Percentiles rank a stretch among this genome's conserved stretches.
These are phyloP conservation scores for Paraphaeosphaeria minitans DNA, from an alignment of 2,329 filamentous ascomycete species.

Conservation along the genomic window DNA sequence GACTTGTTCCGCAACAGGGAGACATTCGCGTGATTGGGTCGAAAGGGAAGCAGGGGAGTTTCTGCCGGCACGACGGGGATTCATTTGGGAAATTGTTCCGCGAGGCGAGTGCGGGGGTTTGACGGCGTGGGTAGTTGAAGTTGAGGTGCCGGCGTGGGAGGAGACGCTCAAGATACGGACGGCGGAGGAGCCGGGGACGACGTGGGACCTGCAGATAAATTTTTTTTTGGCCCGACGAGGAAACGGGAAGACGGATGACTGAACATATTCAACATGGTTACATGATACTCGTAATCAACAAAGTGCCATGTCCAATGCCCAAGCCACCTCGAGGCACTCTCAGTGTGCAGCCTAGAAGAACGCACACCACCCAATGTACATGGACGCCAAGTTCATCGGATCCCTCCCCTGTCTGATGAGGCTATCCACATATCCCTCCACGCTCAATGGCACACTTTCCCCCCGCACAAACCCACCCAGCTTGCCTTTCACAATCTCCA, in stretches of 20 bases:
- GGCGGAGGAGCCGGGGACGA: background rate
- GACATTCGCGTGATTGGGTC: background rate
- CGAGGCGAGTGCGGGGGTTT: background rate
- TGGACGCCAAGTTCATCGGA: conserved; percentile 77
- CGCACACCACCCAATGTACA: conserved; percentile 96
- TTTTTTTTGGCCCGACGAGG: conserved; percentile 1
- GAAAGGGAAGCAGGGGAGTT: background rate
- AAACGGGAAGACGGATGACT: background rate
- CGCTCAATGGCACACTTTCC: conserved; percentile 89
- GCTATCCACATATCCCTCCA: conserved; percentile 97
- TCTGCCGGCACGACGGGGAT: background rate
- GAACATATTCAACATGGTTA: background rate
- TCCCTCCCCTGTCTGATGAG: conserved; percentile 86
- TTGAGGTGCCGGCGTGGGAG: background rate
- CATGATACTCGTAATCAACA: background rate
- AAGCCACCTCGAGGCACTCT: background rate
- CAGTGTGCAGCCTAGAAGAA: conserved; percentile 60
- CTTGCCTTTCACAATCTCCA: conserved; percentile 88
- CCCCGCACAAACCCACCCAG: conserved; percentile 81
- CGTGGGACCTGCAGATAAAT: background rate
- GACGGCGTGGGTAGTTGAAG: background rate
- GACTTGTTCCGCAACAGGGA: background rate
- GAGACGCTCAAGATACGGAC: conserved; percentile 1
- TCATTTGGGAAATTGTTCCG: background rate
- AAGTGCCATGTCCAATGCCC: background rate